Conservation (phyloP, 768 basidiomycete species). For the Trametes cingulata region DNA sequence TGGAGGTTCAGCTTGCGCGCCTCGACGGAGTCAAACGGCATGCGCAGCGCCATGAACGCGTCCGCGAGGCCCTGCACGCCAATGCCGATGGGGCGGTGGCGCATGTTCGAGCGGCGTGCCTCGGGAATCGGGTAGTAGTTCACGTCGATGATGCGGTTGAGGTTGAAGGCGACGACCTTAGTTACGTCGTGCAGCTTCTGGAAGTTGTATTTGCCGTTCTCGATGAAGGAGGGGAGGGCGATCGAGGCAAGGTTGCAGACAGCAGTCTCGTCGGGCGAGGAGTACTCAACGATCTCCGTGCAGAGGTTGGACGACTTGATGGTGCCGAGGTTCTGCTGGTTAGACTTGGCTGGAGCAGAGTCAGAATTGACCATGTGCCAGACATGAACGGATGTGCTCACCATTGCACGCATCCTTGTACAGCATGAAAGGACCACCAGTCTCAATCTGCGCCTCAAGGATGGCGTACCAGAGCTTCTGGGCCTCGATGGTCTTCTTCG, state of each 20-base stretch:
- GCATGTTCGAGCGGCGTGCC: slow-evolving; percentile 91
- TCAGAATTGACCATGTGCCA: not conserved
- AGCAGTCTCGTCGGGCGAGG: slow-evolving; percentile 93
- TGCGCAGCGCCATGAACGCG: slow-evolving; percentile 93
- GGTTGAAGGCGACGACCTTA: slow-evolving; percentile 90
- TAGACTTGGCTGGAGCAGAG: slow-evolving; percentile 76
- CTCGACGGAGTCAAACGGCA: slow-evolving; percentile 90
- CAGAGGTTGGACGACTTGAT: slow-evolving; percentile 99
- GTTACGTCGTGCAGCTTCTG: slow-evolving; percentile 90
- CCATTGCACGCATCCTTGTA: slow-evolving; percentile 97
- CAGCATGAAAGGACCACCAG: slow-evolving; percentile 98
- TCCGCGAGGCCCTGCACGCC: slow-evolving; percentile 99
- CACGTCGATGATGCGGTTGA: slow-evolving; percentile 91
- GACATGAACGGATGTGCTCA: slow-evolving; percentile 48
- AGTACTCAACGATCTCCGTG: slow-evolving; percentile 99
- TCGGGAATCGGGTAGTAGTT: slow-evolving; percentile 96
- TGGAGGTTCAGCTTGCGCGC: slow-evolving; percentile 89
- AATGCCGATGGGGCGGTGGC: slow-evolving; percentile 95
- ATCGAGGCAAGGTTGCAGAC: slow-evolving; percentile 99
- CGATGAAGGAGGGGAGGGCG: slow-evolving; percentile 90
- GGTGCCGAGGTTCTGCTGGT: slow-evolving; percentile 96
- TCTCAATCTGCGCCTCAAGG: slow-evolving; percentile 96
- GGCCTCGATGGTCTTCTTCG: slow-evolving; percentile 81
- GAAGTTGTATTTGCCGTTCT: slow-evolving; percentile 86
- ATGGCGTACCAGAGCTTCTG: slow-evolving; percentile 99